These are phyloP conservation scores for Blumeria graminis DNA, from an alignment of 2,329 filamentous ascomycete species.

Conservation along the genomic window DNA sequence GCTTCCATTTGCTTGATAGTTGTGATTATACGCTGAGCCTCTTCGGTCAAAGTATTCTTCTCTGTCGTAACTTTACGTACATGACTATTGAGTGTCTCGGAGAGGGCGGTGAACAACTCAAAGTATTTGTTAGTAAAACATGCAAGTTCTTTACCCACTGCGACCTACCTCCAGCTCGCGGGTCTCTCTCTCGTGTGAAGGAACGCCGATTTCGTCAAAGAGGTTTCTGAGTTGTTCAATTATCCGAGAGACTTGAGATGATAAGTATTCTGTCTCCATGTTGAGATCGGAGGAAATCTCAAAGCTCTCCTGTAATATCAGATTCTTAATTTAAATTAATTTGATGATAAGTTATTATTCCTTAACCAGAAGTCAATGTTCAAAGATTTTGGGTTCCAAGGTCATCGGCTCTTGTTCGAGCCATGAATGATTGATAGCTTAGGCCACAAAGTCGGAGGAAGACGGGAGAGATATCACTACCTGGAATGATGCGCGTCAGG, in stretches of 20 bases:
- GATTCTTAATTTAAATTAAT: no score
- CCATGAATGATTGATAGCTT: no score
- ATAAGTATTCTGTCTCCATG: constrained; percentile 83
- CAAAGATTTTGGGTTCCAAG: not conserved
- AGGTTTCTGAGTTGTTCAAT: constrained; percentile 80
- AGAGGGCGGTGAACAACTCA: constrained; percentile 76
- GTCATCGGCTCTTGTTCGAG: no score
- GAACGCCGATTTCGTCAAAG: constrained; percentile 95
- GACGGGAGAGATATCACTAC: no score
- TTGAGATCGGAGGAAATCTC: constrained; percentile 1
- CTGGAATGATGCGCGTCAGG: no score
- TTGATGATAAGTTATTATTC: no score
- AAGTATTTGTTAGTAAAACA: constrained; percentile 9
- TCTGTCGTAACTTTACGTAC: constrained; percentile 64
- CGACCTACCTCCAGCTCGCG: constrained; percentile 62
- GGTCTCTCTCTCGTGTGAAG: constrained; percentile 70
- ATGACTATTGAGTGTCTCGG: constrained; percentile 77
- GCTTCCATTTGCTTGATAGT: constrained; percentile 83
- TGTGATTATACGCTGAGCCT: constrained; percentile 65
- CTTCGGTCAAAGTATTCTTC: constrained; percentile 75
- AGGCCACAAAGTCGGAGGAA: no score
- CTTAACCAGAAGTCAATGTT: no score
- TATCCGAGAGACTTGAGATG: constrained; percentile 85
- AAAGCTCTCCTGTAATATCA: no score
- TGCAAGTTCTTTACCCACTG: constrained; percentile 3